Percentiles rank a stretch among this genome's conserved stretches.
Evolutionary conservation across 352 stramenopile species (phyloP).

Genomic region (Thalassiosira mediterranea): DNA sequence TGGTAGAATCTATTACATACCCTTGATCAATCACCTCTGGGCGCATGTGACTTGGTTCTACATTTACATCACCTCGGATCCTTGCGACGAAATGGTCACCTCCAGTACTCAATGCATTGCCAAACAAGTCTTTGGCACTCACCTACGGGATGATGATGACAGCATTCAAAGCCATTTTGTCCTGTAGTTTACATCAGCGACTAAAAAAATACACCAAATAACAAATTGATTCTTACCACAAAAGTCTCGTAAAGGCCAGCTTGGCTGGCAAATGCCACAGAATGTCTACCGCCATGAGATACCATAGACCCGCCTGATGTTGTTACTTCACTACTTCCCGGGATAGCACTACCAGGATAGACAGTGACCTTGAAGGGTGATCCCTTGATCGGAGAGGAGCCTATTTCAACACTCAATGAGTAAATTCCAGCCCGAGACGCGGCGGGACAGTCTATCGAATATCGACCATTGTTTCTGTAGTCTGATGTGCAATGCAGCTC

Average conservation of each 20-base stretch:
- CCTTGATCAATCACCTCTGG: slow-evolving; percentile 43
- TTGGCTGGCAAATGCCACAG: slow-evolving; percentile 10
- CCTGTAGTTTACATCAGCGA: too few species aligned
- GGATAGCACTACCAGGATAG: slow-evolving; percentile 6
- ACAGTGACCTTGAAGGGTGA: slow-evolving; percentile 35
- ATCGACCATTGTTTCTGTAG: slow-evolving; percentile 14
- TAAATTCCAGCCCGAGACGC: slow-evolving; percentile 6
- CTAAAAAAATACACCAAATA: too few species aligned
- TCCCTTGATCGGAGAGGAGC: slow-evolving; percentile 13
- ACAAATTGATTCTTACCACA: slow-evolving; percentile 28
- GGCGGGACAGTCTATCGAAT: slow-evolving; percentile 24
- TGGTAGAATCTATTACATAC: too few species aligned
- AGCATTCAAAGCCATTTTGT: too few species aligned
- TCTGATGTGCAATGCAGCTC: slow-evolving; percentile 7
- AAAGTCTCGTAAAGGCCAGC: slow-evolving; percentile 24
- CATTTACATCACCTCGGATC: slow-evolving; percentile 17
- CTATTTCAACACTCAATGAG: slow-evolving; percentile 18
- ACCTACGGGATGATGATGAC: too few species aligned
- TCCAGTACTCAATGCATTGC: slow-evolving; percentile 19
- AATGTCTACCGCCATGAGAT: neutral
- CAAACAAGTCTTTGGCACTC: slow-evolving; percentile 34
- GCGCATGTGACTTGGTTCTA: slow-evolving; percentile 5
- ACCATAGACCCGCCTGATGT: slow-evolving; percentile 8
- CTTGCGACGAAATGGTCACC: slow-evolving; percentile 29
- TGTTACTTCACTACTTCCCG: slow-evolving; percentile 30